Percentiles rank a stretch among this genome's conserved stretches.
Evolutionary conservation across 495 filamentous ascomycete genomes (phyloP).

Genomic region (Beverwykella pulmonaria): DNA sequence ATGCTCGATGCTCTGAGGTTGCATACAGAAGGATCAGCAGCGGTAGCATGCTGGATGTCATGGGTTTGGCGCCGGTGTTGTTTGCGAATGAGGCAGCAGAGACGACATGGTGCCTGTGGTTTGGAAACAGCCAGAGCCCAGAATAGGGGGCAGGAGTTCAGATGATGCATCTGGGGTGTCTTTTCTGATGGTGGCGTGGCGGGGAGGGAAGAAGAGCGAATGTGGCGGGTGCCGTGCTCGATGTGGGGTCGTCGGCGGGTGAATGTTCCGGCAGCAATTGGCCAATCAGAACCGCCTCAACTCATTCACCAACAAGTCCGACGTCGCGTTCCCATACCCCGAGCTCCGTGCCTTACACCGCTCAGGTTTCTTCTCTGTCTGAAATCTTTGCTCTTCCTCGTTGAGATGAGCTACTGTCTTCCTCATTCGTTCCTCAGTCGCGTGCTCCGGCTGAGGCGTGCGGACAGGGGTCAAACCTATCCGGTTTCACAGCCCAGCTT

Average conservation of each 20-base stretch:
- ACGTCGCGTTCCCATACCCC: background rate
- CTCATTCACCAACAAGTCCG: background rate
- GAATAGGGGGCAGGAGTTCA: slow-evolving; percentile 6
- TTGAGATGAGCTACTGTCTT: background rate
- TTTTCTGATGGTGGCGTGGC: slow-evolving; percentile 2
- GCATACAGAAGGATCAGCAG: slow-evolving; percentile 14
- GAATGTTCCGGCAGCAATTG: background rate
- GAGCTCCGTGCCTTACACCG: background rate
- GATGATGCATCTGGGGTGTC: slow-evolving; percentile 21
- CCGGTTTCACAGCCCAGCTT: slow-evolving; percentile 3
- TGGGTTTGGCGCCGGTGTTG: background rate
- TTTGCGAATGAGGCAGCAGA: slow-evolving; percentile 23
- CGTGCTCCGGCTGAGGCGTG: background rate
- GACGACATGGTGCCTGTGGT: slow-evolving; percentile 9
- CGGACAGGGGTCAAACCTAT: slow-evolving; percentile 18
- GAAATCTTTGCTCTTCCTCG: background rate
- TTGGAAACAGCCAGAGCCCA: slow-evolving; percentile 21
- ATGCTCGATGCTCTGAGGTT: background rate
- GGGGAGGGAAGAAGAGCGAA: background rate
- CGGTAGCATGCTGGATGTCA: background rate
- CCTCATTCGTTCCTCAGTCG: background rate
- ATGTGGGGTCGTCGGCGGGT: background rate
- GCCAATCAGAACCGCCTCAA: background rate
- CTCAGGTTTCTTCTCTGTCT: slow-evolving; percentile 6
- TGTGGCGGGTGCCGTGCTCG: background rate